Base-by-base conservation (phyloP, 2,329 filamentous ascomycete species). In the Thielaviopsis ethacetica region DNA sequence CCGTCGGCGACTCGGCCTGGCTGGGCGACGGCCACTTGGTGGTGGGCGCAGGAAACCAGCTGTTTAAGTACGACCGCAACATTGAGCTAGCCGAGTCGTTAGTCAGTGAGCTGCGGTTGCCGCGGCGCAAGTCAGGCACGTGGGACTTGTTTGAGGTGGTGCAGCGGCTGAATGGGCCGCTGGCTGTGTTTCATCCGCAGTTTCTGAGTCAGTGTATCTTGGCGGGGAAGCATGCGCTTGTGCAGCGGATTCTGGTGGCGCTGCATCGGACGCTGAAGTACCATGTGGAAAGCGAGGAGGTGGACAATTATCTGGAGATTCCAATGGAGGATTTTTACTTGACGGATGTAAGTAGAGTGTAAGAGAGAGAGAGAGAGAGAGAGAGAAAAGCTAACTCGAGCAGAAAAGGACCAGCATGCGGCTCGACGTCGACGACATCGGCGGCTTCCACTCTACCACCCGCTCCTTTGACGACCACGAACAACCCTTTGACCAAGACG, bases 1-100 rank as follows among this genome's bases (percentile, higher is more conserved):
- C 89, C 0, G 95, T 96, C 56, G 91, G 90, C 1, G 91, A 96
- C 68, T 94, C 90, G 0, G 88, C 88, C 17, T 98, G 93, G 93
- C 74, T 96, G 13, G 82, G 84, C 27, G 84, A 87, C 65, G 91
- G 91, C 0, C 84, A 91, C 65, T 77, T 98, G 13, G 84, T 95
- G 5, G 84, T 97, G 59, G 91, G 90, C 0, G 83, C 90, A 7
- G 93, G 93, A 0, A 95, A 95, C 67, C 91, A 96, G 67, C 75
- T 98, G 13, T 91, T 95, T 68, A 77, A 95, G 6, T 85, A 91
- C 67, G 86, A 88, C 65, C 82, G 91, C 61, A 76, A 81, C n/a
- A 81, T 95, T 24, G 79, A 84, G 59, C 74, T 80, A 5, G 77
- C 78, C 0, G 79, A 83, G 61, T 76, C 80, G 9, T 71, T 86